phyloP scores from a whole-genome alignment of 75 land plant species.

The Pinus tabuliformis region DNA sequence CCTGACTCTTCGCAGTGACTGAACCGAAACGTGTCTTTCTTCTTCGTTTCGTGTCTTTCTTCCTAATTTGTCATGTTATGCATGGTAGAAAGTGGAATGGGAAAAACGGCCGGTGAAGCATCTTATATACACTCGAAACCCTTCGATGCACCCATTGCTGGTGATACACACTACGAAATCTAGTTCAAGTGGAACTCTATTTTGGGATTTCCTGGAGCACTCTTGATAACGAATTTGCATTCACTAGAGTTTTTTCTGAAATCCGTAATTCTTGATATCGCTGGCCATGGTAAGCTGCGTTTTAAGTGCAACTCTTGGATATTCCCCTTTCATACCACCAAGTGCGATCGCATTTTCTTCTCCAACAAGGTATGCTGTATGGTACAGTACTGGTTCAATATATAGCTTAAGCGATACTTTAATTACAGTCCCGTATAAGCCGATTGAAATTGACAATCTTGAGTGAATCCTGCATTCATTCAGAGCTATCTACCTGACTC shows the following conservation, averaged over 20 bases:
- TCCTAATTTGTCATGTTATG: too few relatives aligned
- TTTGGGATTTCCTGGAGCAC: conserved; percentile 32
- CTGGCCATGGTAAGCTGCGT: not conserved
- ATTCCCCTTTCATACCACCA: conserved; percentile 4
- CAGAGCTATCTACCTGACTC: conserved; percentile 54
- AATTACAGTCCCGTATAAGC: too few relatives aligned
- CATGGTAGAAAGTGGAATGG: conserved; percentile 6
- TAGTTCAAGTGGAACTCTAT: conserved; percentile 10
- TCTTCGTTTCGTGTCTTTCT: too few relatives aligned
- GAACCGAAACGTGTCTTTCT: too few relatives aligned
- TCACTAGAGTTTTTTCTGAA: conserved; percentile 31
- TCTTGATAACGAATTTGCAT: conserved; percentile 24
- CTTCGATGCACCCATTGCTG: not conserved
- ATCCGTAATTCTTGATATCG: conserved; percentile 18
- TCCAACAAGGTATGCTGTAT: conserved; percentile 9
- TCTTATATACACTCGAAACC: conserved; percentile 1
- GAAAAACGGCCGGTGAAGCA: conserved; percentile 3
- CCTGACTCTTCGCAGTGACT: too few relatives aligned
- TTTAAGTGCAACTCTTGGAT: conserved; percentile 35
- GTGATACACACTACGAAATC: conserved; percentile 1
- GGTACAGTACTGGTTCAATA: too few relatives aligned
- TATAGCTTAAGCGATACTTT: too few relatives aligned
- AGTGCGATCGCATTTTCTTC: conserved; percentile 22
- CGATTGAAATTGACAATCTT: too few relatives aligned
- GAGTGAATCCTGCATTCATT: too few relatives aligned